Percentiles rank a stretch among this genome's conserved stretches.
These are phyloP conservation scores for Arthroderma sp. DNA, from an alignment of 2,329 filamentous ascomycete genomes.

Conservation along the genomic window DNA sequence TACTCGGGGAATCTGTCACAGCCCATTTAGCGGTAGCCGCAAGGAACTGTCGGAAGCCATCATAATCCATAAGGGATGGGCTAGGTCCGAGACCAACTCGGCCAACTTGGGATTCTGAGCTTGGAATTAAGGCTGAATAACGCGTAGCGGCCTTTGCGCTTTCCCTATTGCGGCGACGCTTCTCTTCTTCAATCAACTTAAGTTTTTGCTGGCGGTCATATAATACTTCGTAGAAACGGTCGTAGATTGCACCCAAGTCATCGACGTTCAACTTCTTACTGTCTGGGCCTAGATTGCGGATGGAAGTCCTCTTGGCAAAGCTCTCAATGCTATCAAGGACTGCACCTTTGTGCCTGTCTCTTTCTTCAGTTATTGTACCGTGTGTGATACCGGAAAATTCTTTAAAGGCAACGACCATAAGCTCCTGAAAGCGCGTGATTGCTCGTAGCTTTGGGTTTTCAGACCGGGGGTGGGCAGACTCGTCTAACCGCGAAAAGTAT, in stretches of 20 bases:
- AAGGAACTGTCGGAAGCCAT: constrained; percentile 87
- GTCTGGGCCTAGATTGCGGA: constrained; percentile 87
- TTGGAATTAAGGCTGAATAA: constrained; percentile 30
- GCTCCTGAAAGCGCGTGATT: constrained; percentile 90
- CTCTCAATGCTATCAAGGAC: constrained; percentile 93
- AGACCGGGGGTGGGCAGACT: constrained; percentile 88
- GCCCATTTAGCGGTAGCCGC: constrained; percentile 87
- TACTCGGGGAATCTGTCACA: constrained; percentile 66
- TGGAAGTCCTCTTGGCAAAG: constrained; percentile 92
- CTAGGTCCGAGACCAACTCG: constrained; percentile 80
- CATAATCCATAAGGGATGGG: constrained; percentile 91
- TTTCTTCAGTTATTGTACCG: constrained; percentile 74
- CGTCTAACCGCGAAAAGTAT: constrained; percentile 85
- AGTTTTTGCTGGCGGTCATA: constrained; percentile 84
- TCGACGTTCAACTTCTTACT: constrained; percentile 79
- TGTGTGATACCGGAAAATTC: constrained; percentile 95
- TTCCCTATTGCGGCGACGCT: constrained; percentile 51
- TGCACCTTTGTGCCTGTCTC: constrained; percentile 83
- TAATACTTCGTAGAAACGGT: constrained; percentile 81
- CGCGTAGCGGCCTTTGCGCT: constrained; percentile 28
- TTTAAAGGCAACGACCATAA: constrained; percentile 98
- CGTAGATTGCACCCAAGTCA: constrained; percentile 81
- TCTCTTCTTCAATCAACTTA: constrained; percentile 62
- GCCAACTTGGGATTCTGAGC: constrained; percentile 58
- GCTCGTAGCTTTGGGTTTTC: constrained; percentile 89